Base-by-base conservation (phyloP, 192 early-diverging fungal species). In the Diversispora epigaea region DNA sequence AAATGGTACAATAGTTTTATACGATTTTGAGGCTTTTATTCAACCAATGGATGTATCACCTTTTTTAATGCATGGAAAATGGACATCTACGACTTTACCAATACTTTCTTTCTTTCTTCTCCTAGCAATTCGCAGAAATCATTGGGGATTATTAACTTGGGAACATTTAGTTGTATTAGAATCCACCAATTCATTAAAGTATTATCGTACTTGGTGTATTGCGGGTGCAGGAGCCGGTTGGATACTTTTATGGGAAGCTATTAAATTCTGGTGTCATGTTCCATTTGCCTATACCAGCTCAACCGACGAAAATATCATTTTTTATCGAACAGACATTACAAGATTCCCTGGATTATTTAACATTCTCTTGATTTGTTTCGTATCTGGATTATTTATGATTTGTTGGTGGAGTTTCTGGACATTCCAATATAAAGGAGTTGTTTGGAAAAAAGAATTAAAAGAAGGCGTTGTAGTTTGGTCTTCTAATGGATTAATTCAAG, bases 371-470 rank as follows among this genome's bases (percentile, higher is more conserved):
- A 79, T 79, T 9, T 82, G 81, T 58, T 57, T 82, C 49, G 68
- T 76, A 5, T 81, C 83, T 70, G 84, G 84, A 4, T 32, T 85
- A 56, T 77, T 87, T 61, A 77, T 87, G 80, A 76, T 84, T 66
- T 73, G 71, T 39, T 87, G 80, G 75, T 87, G 84, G 84, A 85
- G 84, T 14, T 87, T 87, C 49, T 87, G 86, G 86, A 87, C 86
- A 0, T 87, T 87, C 40, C 86, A 87, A 68, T 85, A 85, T 65
- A 77, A 81, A 32, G 86, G 84, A 0, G 81, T 87, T 17, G 69
- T 85, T 44, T 87, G 86, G 86, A 79, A 79, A 54, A 80, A 83
- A 77, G 86, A 87, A 56, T 60, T 84, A 54, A 79, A 81, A 56
- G 85, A 87, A 70, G 86, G 86, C 11, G 77, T 84, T 50, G 81